Evolutionary conservation across 345 rosid genomes (phyloP).

Genomic region (Nasturtium officinale): DNA sequence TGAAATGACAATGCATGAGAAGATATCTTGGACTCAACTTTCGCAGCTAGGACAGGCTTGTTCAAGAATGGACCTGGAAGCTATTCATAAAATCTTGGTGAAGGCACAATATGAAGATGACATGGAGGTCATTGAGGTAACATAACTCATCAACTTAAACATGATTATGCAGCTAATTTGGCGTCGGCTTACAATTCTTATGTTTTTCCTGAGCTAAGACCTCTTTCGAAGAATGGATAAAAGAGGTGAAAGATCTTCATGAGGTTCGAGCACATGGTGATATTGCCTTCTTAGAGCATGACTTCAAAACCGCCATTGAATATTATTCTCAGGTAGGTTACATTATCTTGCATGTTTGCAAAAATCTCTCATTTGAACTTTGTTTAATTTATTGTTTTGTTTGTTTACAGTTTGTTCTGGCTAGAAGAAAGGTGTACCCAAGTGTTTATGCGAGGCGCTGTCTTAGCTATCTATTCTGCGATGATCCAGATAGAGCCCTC

Average conservation of each 20-base stretch:
- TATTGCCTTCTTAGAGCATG: constrained; percentile 75
- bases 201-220: constrained; percentile 48
- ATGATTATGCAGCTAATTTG: not conserved
- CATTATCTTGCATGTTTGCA: not conserved
- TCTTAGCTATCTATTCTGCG: constrained; percentile 72
- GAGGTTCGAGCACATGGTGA: constrained; percentile 87
- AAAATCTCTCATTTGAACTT: not conserved
- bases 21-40: constrained; percentile 55
- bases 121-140: constrained; percentile 77
- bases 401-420: constrained; percentile 64
- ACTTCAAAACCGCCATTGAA: constrained; percentile 84
- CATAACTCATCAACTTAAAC: not conserved
- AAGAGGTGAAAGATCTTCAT: constrained; percentile 75
- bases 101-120: constrained; percentile 78
- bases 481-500: constrained; percentile 78
- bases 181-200: constrained; percentile 4
- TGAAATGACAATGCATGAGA: constrained; percentile 57
- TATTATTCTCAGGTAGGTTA: constrained; percentile 77
- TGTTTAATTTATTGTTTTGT: constrained; percentile 1
- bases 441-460: constrained; percentile 91
- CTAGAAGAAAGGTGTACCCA: constrained; percentile 65
- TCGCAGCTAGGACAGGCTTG: constrained; percentile 90
- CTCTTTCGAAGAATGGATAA: constrained; percentile 94
- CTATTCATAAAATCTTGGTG: constrained; percentile 81
- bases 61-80: constrained; percentile 76